A percentile compares a stretch with the other conserved stretches of the same genome.
These are phyloP conservation scores for Septoria linicola DNA, from an alignment of 2,329 filamentous ascomycete species.

Conservation along the genomic window DNA sequence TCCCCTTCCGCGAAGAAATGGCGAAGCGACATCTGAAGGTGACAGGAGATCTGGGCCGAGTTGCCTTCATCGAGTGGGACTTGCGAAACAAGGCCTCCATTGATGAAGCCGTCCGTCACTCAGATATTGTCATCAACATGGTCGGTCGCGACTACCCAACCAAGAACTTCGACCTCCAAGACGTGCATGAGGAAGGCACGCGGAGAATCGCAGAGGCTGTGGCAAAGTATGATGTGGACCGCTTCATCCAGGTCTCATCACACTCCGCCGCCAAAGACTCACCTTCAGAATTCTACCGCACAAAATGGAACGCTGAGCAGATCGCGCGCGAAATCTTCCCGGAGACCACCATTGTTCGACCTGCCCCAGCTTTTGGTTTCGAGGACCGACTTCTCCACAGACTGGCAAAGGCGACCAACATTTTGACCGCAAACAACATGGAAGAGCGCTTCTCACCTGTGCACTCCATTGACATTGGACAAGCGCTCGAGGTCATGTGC, in stretches of 20 bases:
- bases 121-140: slow-evolving; percentile 95
- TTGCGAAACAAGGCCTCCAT: slow-evolving; percentile 92
- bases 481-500: slow-evolving; percentile 83
- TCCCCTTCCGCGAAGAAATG: slow-evolving; percentile 97
- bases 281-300: slow-evolving; percentile 82
- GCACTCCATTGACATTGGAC: slow-evolving; percentile 87
- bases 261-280: slow-evolving; percentile 84
- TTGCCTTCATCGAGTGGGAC: slow-evolving; percentile 92
- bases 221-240: slow-evolving; percentile 96
- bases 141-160: slow-evolving; percentile 93
- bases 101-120: slow-evolving; percentile 94
- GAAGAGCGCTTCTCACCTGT: slow-evolving; percentile 87
- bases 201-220: slow-evolving; percentile 91
- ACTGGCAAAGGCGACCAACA: slow-evolving; percentile 74
- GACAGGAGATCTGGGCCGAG: slow-evolving; percentile 85
- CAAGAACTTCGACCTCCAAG: slow-evolving; percentile 94
- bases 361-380: slow-evolving; percentile 89
- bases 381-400: slow-evolving; percentile 89
- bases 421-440: slow-evolving; percentile 92
- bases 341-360: slow-evolving; percentile 93
- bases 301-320: slow-evolving; percentile 82
- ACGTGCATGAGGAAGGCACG: slow-evolving; percentile 89
- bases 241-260: slow-evolving; percentile 94
- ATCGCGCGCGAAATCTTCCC: slow-evolving; percentile 87
- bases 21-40: slow-evolving; percentile 94